Evolutionary conservation across 352 stramenopile species (phyloP), one percentile per base, ranked within the genome.

Genomic region (Globisporangium camurandrum): DNA sequence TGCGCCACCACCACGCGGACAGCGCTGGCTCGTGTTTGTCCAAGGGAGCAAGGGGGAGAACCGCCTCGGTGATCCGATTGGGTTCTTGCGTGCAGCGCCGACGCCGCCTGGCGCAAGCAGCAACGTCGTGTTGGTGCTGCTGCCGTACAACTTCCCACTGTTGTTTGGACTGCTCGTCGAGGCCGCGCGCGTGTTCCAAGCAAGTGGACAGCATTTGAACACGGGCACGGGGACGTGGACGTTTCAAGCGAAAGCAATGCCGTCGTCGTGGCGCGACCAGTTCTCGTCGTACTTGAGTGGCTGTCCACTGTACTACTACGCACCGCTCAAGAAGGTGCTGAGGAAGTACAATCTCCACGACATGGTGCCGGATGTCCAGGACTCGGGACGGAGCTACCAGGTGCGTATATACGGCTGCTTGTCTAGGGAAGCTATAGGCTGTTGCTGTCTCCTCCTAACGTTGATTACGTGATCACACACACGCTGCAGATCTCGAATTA

Each of bases 121-220:
- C 10, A 84, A 56, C 19, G 67, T 70, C 3, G 59, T 89, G 52
- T 70, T 95, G n/a, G 68, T 93, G 5, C 51, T 95, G 20, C 61
- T 95, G n/a, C 84, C 84, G n/a, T 93, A 95, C 58, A 95, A 95
- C 55, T 95, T 85, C 46, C 79, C 84, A 2, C 66, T 82, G 31
- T 61, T 95, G 8, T 95, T 95, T 31, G 73, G 73, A 12, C 51
- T 95, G 34, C 60, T 95, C 4, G 82, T 93, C 16, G 82, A 95
- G 54, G 80, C 83, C 7, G 82, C 78, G 4, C 71, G 84, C 24
- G 80, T 91, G 27, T 90, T 85, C 44, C 80, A 92, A 45, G 75
- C 84, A 19, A 89, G 72, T 36, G 81, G 81, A 1, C 81, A 90
- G 53, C 88, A 71, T 44, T 85, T 88, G 44, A 88, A 75, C 30